Evolutionary conservation across 148 eudicot genomes (phyloP).

Genomic region (Fagopyrum tataricum): DNA sequence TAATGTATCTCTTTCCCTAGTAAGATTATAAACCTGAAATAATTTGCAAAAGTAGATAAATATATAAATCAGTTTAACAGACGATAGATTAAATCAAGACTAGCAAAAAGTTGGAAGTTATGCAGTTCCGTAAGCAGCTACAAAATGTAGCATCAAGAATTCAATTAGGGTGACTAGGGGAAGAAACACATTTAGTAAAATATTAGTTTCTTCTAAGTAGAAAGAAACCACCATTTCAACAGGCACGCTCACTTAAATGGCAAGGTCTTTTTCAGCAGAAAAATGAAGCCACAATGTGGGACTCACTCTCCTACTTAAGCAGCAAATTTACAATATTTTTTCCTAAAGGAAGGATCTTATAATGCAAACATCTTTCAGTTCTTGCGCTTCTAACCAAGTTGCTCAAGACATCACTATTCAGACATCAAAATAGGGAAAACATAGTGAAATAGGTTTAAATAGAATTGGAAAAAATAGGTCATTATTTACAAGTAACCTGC

Average conservation of each 20-base stretch:
- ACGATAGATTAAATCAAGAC: neutral
- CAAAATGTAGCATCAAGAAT: neutral
- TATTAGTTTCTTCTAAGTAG: neutral
- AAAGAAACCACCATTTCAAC: neutral
- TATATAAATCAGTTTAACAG: neutral
- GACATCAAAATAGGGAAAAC: neutral
- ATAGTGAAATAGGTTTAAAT: neutral
- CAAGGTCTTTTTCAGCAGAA: neutral
- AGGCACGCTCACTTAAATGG: neutral
- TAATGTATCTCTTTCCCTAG: slow-evolving; percentile 91
- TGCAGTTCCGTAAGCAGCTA: neutral
- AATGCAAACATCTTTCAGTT: neutral
- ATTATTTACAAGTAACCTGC: neutral
- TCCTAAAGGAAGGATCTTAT: neutral
- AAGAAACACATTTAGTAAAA: neutral
- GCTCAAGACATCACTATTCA: neutral
- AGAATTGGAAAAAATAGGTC: neutral
- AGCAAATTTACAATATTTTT: neutral
- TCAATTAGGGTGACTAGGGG: neutral
- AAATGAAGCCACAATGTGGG: neutral
- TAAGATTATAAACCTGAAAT: slow-evolving; percentile 82
- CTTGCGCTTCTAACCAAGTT: slow-evolving; percentile 8
- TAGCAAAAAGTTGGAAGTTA: neutral
- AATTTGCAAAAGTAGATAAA: neutral
- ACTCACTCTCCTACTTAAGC: neutral